Evolutionary conservation across 352 stramenopile genomes (phyloP), one percentile per base, ranked within the genome.

Genomic region (Thraustochytrium striatum): DNA sequence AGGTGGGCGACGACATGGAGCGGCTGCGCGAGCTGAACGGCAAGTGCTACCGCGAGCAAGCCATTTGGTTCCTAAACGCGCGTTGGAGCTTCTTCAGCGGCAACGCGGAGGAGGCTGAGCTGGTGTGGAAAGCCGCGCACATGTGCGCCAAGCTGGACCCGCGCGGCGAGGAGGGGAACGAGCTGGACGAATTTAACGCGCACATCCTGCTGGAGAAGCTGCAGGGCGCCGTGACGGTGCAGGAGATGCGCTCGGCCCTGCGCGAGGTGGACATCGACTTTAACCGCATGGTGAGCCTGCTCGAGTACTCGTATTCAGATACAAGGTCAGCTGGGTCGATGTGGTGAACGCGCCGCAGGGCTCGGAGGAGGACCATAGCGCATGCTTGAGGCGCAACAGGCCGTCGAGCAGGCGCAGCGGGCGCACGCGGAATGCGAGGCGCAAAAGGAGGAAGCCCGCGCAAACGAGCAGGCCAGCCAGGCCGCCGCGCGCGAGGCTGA

Each of bases 281-380:
- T 41, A 86, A 86, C 78, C 84, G 85, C 33, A 85, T 73, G 61
- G 79, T 85, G n/a, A 83, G 61, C 35, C 69, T 85, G 9, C 82
- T 32, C 13, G 83, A 85, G 78, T 86, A 38, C 61, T 85, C 21
- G 69, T 85, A 8, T 85, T 72, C 83, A 57, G 82, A 25, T 86
- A 85, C 82, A 81, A 69, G 43, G 32, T 85, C 13, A 78, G 86
- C 72, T 85, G 79, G 78, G 33, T 53, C 52, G 52, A 70, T 11
- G 57, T 85, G n/a, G 83, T 85, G 9, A 80, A 82, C 38, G 82
- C 82, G 28, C 32, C 55, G 50, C 38, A 57, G 25, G 75, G 32
- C 44, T 50, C 43, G 30, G 70, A 70, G 16, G 70, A 80, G 58
- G 55, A 72, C 58, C 53, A 59, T 19, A 13, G 8, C 28, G 32